Base-by-base conservation (phyloP, 2,329 filamentous ascomycete species). In the Fusarium sp. region DNA sequence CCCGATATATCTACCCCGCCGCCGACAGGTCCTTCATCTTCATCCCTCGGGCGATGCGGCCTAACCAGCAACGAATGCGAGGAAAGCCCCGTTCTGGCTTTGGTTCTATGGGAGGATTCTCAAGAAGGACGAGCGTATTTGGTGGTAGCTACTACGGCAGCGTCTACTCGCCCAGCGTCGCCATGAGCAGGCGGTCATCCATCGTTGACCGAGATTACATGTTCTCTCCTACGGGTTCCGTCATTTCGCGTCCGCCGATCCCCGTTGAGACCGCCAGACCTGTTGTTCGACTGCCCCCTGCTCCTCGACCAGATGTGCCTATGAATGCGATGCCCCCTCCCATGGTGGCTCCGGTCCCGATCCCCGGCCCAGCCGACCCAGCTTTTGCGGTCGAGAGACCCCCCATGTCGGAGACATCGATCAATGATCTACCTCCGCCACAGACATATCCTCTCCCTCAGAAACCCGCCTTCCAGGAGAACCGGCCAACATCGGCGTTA, bases 1-100 rank as follows among this genome's bases (percentile, higher is more conserved):
- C 94, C 37, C 90, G 93, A 68, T 98, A 98, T 80, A 95, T 98
- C 65, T 97, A 96, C 81, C 96, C 96, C 7, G 92, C 94, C 3
- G 86, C 89, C 48, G 95, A 98, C 75, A 88, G 96, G 70, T 98
- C 96, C 0, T 99, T 99, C 80, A 97, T 98, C 75, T 99, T 99
- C 82, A 99, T 99, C 65, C 96, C 96, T 12, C 89, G 96, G 72
- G 95, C 95, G 11, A 88, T 98, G 83, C 90, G 96, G 72, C 96
- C 96, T 13, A 98, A 97, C 78, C 94, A 97, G 79, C 94, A 97
- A 83, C 93, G 97, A 59, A 76, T 77, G 62, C 78, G 79, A 50
- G 92, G 92, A 65, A 92, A 93, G 76, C 90, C 93, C 39, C 88
- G 91, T 62, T 92, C 93, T 62, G 89, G 90, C 15, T 88, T 92